Percentiles rank a stretch among this genome's conserved stretches.
Evolutionary conservation across 306 rosid genomes (phyloP).

Genomic region (Ormosia emarginata): DNA sequence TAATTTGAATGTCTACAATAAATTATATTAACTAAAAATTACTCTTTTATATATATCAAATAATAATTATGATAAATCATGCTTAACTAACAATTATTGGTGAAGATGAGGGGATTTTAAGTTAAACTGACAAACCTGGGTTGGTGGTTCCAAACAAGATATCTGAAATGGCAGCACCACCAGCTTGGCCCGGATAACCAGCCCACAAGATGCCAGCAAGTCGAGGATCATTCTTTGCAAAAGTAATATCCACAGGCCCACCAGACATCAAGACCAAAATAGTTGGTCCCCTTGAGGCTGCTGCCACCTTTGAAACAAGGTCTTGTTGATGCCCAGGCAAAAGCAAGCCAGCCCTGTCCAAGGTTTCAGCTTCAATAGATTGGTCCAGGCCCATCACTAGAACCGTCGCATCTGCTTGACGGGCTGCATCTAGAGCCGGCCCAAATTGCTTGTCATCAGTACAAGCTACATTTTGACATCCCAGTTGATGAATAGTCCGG

Average conservation of each 20-base stretch:
- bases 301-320: constrained; percentile 66
- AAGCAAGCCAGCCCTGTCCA: constrained; percentile 54
- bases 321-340: constrained; percentile 83
- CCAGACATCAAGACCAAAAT: constrained; percentile 82
- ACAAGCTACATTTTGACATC: constrained; percentile 66
- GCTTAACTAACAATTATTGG: too few species aligned
- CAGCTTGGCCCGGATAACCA: constrained; percentile 92
- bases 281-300: constrained; percentile 71
- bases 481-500: constrained; percentile 42
- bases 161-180: constrained; percentile 86
- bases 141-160: constrained; percentile 55
- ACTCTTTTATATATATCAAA: too few species aligned
- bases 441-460: constrained; percentile 37
- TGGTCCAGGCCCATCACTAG: constrained; percentile 83
- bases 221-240: constrained; percentile 56
- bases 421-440: constrained; percentile 56
- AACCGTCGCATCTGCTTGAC: constrained; percentile 65
- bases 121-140: constrained; percentile 45
- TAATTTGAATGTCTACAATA: too few species aligned
- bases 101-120: too few species aligned
- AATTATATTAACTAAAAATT: too few species aligned
- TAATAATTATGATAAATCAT: too few species aligned
- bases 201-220: constrained; percentile 68
- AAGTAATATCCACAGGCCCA: constrained; percentile 73
- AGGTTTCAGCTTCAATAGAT: constrained; percentile 76